phyloP scores from a whole-genome alignment of 371 early-diverging fungal species.

The Actinomortierella ambigua region DNA sequence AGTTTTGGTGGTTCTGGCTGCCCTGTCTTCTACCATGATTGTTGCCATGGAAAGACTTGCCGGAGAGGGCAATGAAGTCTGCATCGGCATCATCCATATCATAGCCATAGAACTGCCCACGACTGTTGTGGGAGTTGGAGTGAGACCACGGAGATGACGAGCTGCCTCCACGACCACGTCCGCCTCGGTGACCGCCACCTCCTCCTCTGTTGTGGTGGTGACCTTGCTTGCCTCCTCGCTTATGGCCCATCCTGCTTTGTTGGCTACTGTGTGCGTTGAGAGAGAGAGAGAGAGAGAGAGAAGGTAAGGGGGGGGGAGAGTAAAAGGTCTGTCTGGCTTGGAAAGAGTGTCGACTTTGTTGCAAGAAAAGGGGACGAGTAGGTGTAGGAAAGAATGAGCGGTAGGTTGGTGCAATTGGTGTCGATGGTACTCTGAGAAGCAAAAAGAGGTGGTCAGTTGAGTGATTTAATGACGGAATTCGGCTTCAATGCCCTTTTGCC shows the following conservation, averaged over 20 bases:
- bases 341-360: too few species aligned
- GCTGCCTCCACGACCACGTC: conserved; percentile 15
- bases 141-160: conserved; percentile 1
- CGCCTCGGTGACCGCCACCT: conserved; percentile 10
- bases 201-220: conserved; percentile 24
- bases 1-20: background rate
- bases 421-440: too few species aligned
- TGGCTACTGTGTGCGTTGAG: too few species aligned
- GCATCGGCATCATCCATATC: conserved; percentile 27
- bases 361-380: too few species aligned
- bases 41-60: background rate
- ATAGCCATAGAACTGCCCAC: conserved; percentile 5
- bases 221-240: conserved; percentile 21
- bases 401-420: too few species aligned
- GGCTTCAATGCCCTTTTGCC: too few species aligned
- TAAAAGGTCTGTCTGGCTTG: too few species aligned
- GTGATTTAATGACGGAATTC: too few species aligned
- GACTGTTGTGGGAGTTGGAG: conserved; percentile 2
- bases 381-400: too few species aligned
- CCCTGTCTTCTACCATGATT: background rate
- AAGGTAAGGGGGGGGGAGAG: too few species aligned
- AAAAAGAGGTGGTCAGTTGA: too few species aligned
- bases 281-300: too few species aligned
- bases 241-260: background rate
- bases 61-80: conserved; percentile 20